phyloP scores from a whole-genome alignment of 202 grass and related monocot species.

The Dendrocalamus latiflorus region DNA sequence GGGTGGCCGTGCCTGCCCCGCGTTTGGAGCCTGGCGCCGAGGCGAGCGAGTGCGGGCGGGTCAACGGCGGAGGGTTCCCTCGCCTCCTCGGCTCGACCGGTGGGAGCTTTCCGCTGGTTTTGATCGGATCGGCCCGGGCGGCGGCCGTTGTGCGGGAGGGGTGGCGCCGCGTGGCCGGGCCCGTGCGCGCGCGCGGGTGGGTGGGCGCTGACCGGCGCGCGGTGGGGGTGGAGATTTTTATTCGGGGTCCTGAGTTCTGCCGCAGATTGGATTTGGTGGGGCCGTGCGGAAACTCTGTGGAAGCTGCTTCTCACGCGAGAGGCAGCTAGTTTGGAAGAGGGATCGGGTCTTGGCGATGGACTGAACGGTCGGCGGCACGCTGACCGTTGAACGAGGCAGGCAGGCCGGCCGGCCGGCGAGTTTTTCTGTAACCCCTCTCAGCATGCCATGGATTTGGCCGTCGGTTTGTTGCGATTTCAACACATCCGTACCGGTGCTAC shows the following conservation, averaged over 20 bases:
- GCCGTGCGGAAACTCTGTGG: not conserved
- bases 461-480: not conserved
- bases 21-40: not conserved
- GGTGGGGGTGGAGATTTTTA: too few species aligned
- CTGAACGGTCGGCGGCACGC: not conserved
- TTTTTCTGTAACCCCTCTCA: too few species aligned
- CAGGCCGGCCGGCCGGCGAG: too few species aligned
- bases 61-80: slow-evolving; percentile 23
- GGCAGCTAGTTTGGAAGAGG: not conserved
- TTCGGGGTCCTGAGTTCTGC: not conserved
- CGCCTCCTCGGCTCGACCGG: too few species aligned
- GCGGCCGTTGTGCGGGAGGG: not conserved
- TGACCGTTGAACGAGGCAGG: too few species aligned
- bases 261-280: not conserved
- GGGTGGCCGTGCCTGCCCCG: not conserved
- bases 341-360: not conserved
- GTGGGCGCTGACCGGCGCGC: not conserved
- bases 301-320: not conserved
- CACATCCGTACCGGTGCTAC: not conserved
- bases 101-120: not conserved
- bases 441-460: not conserved
- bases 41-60: not conserved
- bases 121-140: not conserved
- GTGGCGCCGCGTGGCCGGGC: too few species aligned
- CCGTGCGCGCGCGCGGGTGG: too few species aligned